Evolutionary conservation across 176 grass and related monocot species (phyloP), one percentile per base, ranked within the genome.

Genomic region (Tuctoria greenei): DNA sequence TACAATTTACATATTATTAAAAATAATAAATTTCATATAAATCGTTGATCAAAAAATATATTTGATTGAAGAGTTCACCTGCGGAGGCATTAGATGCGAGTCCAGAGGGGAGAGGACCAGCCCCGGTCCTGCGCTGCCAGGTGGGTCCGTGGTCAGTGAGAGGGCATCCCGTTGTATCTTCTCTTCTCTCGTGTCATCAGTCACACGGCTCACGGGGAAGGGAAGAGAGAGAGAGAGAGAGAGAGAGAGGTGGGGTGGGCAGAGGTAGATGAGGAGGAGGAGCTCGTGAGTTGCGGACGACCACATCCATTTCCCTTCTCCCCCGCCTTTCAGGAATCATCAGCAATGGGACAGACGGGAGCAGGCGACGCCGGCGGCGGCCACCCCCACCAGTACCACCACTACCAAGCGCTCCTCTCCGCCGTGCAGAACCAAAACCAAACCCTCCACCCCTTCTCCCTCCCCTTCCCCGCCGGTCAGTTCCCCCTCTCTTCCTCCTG

Each of bases 391-490:
- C 84, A 54, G 43, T 79, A 73, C 17, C 11, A 43, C 73, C 74
- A 87, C 51, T 87, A 87, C 80, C 85, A 87, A 25, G 80, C 85
- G 18, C 82, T 81, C 25, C 82, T 84, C 39, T 63, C 86, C 79
- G 79, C 82, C 67, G 62, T 81, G 78, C 85, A 84, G 60, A 62
- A 61, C 38, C 61, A 83, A 40, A 65, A 7, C 67, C 78, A 81
- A 26, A 44, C 31, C 43, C 58, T 86, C 55, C 74, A 77, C 44
- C 78, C 72, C 60, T 77, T 71, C 45, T 64, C 57, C 81, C 66
- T 76, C 21, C 71, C 76, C 10, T 45, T 68, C 66, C 54, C 59
- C 79, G 57, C 67, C 6, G 86, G 86, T 84, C 67, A 88, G 74
- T 86, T 10, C 31, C 7, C 18, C 26, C 20, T 60, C 41, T 25